phyloP scores from a whole-genome alignment of 108 stramenopile genomes.

The Pseudonitzschia multiseries region DNA sequence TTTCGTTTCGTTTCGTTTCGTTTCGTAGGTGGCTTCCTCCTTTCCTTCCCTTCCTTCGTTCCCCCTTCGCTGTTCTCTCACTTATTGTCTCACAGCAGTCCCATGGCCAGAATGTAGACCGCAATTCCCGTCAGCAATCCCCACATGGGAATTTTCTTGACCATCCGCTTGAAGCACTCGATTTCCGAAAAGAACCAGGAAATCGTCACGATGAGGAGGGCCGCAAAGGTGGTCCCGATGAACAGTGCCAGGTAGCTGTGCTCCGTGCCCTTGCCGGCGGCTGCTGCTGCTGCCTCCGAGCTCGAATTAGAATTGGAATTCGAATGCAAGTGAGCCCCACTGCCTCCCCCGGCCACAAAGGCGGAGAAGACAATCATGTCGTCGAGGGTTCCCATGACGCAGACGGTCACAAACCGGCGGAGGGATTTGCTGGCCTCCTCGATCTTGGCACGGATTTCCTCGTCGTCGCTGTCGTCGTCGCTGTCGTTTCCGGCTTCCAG shows the following conservation, averaged over 20 bases:
- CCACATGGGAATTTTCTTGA: conserved; percentile 8
- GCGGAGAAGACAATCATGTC: conserved; percentile 16
- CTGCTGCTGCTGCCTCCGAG: too few relatives aligned
- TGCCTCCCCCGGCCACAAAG: conserved; percentile 4
- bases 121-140: not conserved
- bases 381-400: conserved; percentile 14
- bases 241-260: not conserved
- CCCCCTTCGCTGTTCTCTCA: too few relatives aligned
- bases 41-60: too few relatives aligned
- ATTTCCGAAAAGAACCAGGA: conserved; percentile 11
- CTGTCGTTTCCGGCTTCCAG: not conserved
- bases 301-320: too few relatives aligned
- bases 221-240: conserved; percentile 8
- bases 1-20: too few relatives aligned
- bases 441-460: not conserved
- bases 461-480: not conserved
- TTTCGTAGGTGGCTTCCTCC: too few relatives aligned
- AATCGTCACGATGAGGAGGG: not conserved
- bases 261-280: too few relatives aligned
- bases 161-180: not conserved
- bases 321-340: too few relatives aligned
- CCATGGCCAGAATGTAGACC: conserved; percentile 3
- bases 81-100: not conserved
- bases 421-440: conserved; percentile 16
- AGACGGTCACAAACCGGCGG: not conserved